A percentile compares a stretch with the other conserved stretches of the same genome.
phyloP scores from a whole-genome alignment of 176 grass and related monocot genomes.

The Aegilops speltoides region DNA sequence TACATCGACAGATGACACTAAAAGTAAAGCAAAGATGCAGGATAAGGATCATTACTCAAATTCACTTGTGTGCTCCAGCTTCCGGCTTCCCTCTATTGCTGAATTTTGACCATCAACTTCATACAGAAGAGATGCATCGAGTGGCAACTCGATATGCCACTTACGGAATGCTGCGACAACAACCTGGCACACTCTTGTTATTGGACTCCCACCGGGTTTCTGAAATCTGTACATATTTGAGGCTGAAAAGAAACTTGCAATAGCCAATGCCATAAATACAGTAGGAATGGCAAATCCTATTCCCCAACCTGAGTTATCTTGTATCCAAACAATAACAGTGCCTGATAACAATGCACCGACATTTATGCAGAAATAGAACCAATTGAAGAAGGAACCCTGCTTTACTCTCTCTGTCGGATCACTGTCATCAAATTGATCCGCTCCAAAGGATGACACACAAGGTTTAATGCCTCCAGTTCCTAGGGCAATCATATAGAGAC shows the following conservation, averaged over 20 bases:
- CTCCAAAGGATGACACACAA: constrained; percentile 84
- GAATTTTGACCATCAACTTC: constrained; percentile 64
- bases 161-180: constrained; percentile 69
- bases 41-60: constrained; percentile 45
- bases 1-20: not conserved
- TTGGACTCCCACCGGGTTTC: constrained; percentile 85
- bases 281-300: constrained; percentile 85
- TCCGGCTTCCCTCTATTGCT: constrained; percentile 85
- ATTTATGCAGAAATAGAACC: constrained; percentile 96
- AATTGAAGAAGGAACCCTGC: constrained; percentile 93
- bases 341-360: constrained; percentile 60
- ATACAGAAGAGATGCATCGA: constrained; percentile 67
- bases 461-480: constrained; percentile 95
- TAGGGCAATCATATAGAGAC: constrained; percentile 88
- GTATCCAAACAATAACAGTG: constrained; percentile 81
- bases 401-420: constrained; percentile 67
- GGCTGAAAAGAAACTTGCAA: constrained; percentile 72
- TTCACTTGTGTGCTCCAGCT: constrained; percentile 75
- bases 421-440: constrained; percentile 93
- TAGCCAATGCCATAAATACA: constrained; percentile 79
- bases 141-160: constrained; percentile 43
- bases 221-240: constrained; percentile 77
- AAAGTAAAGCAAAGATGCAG: not conserved
- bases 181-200: constrained; percentile 79
- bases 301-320: constrained; percentile 88